Percentiles rank a stretch among this genome's conserved stretches.
Evolutionary conservation across 192 early-diverging fungal genomes (phyloP).

Genomic region (Obelidium mucronatum): DNA sequence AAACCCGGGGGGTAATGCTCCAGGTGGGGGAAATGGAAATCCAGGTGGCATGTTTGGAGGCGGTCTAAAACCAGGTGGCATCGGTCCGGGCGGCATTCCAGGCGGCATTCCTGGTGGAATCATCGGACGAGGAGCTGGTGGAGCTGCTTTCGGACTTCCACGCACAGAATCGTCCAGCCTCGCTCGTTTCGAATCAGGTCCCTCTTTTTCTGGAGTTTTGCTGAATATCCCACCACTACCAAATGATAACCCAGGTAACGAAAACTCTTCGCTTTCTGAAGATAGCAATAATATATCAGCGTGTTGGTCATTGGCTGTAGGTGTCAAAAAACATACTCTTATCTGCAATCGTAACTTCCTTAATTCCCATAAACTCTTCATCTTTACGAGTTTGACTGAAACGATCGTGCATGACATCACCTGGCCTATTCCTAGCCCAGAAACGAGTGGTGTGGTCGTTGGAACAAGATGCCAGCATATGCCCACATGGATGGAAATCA

Average conservation of each 20-base stretch:
- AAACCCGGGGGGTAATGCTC: not conserved
- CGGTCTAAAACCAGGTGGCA: conserved; percentile 35
- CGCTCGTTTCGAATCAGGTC: conserved; percentile 18
- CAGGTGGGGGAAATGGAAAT: not conserved
- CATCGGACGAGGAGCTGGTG: conserved; percentile 11
- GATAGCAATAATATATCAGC: not conserved
- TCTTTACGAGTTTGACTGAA: conserved; percentile 47
- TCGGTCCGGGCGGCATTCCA: not conserved
- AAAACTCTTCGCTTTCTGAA: conserved; percentile 34
- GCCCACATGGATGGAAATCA: conserved; percentile 97
- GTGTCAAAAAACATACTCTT: conserved; percentile 16
- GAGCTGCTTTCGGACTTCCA: not conserved
- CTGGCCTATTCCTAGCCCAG: conserved; percentile 94
- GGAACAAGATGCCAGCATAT: conserved; percentile 90
- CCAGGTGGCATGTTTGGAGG: conserved; percentile 2
- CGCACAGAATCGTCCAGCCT: conserved; percentile 13
- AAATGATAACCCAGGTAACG: conserved; percentile 27
- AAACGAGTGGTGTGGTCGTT: conserved; percentile 97
- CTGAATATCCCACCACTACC: not conserved
- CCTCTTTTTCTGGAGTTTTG: conserved; percentile 7
- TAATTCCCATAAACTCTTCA: conserved; percentile 42
- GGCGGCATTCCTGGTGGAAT: conserved; percentile 31
- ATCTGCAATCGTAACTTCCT: conserved; percentile 30
- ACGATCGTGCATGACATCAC: conserved; percentile 62
- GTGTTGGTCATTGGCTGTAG: too few species aligned